Evolutionary conservation across 2,329 filamentous ascomycete genomes (phyloP).

Genomic region (Penicillium palitans): DNA sequence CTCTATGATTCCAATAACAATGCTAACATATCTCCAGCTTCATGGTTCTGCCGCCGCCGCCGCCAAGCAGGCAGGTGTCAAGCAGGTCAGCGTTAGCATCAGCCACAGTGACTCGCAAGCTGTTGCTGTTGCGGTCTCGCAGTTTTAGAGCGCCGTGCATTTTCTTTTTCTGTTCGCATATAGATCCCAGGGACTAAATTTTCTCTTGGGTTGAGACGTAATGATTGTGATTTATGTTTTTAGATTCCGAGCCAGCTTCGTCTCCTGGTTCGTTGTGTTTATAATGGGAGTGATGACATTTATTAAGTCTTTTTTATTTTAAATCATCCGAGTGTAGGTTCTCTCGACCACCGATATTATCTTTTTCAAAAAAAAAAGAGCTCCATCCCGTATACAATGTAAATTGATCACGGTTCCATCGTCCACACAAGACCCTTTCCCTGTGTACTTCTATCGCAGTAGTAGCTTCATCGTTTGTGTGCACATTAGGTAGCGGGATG

Average conservation of each 20-base stretch:
- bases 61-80: constrained; percentile 83
- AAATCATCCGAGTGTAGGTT: background rate
- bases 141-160: constrained; percentile 54
- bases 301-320: constrained; percentile 11
- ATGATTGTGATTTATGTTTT: constrained; percentile 31
- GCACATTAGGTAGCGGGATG: too few relatives aligned
- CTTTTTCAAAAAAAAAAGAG: background rate
- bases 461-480: too few relatives aligned
- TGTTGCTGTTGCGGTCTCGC: constrained; percentile 87
- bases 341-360: background rate
- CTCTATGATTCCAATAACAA: constrained; percentile 5
- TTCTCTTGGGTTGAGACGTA: constrained; percentile 24
- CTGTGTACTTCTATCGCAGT: too few relatives aligned
- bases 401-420: too few relatives aligned
- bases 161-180: constrained; percentile 15
- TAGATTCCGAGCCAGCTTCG: constrained; percentile 25
- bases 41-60: constrained; percentile 80
- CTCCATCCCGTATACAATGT: background rate
- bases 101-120: constrained; percentile 94
- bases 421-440: background rate
- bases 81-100: constrained; percentile 87
- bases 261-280: constrained; percentile 30
- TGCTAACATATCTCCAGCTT: constrained; percentile 58
- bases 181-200: constrained; percentile 9
- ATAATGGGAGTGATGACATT: constrained; percentile 31